A percentile compares a stretch with the other conserved stretches of the same genome.
Evolutionary conservation across 495 filamentous ascomycete species (phyloP).

Genomic region (Neurospora pannonica): DNA sequence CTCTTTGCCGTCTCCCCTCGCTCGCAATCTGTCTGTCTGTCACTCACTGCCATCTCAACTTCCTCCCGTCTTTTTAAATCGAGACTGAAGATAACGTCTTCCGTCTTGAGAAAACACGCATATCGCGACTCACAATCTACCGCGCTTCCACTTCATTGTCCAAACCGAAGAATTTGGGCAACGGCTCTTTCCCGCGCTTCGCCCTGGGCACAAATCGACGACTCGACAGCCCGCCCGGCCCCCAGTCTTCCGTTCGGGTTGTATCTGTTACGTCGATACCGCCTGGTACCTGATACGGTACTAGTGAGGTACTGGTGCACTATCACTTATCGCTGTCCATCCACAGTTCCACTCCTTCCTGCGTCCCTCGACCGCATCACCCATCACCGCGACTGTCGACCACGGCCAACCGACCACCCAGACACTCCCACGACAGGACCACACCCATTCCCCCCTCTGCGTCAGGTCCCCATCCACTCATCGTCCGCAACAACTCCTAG

Average conservation of each 20-base stretch:
- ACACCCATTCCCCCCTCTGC: slow-evolving; percentile 10
- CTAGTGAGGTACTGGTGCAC: neutral
- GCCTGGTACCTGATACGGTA: neutral
- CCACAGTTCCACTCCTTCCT: slow-evolving; percentile 1
- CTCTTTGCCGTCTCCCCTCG: slow-evolving; percentile 1
- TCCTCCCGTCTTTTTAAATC: neutral
- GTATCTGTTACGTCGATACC: neutral
- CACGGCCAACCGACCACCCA: slow-evolving; percentile 3
- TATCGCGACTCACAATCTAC: neutral
- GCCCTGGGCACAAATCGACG: neutral
- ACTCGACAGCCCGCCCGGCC: neutral
- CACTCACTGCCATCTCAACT: slow-evolving; percentile 5
- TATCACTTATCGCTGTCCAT: neutral
- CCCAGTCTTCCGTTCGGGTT: too few relatives aligned
- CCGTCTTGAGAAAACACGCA: neutral
- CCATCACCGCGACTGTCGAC: slow-evolving; percentile 1
- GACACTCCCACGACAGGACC: slow-evolving; percentile 2
- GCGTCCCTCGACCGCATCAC: slow-evolving; percentile 4
- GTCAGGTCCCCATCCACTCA: slow-evolving; percentile 9
- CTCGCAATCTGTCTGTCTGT: slow-evolving; percentile 14
- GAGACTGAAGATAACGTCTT: neutral
- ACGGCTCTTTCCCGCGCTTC: neutral
- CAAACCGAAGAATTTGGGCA: neutral
- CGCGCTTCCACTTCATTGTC: neutral
- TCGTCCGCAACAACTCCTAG: slow-evolving; percentile 1